Evolutionary conservation across 2,329 filamentous ascomycete species (phyloP).

Genomic region (Ceratocystis variospora): DNA sequence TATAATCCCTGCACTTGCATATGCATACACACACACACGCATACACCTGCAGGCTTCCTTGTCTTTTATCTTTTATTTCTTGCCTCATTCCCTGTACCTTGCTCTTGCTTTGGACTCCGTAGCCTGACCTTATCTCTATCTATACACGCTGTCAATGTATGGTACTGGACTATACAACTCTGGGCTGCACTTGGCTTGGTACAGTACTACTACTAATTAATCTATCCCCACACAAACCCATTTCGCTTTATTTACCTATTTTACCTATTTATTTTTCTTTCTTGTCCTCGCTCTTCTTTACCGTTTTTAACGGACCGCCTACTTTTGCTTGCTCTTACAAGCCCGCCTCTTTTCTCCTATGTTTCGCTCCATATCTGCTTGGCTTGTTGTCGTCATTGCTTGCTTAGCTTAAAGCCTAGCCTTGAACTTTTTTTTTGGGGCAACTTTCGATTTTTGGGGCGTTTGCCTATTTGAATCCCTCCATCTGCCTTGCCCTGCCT

Average conservation of each 20-base stretch:
- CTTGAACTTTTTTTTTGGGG: background rate
- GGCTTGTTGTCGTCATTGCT: constrained; percentile 8
- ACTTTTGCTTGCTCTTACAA: constrained; percentile 6
- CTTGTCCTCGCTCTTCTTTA: background rate
- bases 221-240: background rate
- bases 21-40: too few relatives aligned
- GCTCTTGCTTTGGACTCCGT: too few relatives aligned
- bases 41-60: background rate
- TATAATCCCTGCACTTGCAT: background rate
- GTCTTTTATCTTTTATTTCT: background rate
- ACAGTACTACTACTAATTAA: too few relatives aligned
- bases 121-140: too few relatives aligned
- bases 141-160: too few relatives aligned
- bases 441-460: background rate
- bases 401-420: constrained; percentile 1
- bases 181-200: too few relatives aligned
- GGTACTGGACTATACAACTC: too few relatives aligned
- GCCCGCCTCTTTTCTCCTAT: background rate
- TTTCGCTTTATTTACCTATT: background rate
- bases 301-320: background rate
- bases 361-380: background rate
- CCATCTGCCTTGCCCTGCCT: constrained; percentile 15
- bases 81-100: too few relatives aligned
- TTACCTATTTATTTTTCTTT: constrained; percentile 12
- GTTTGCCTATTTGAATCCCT: constrained; percentile 7